phyloP scores from a whole-genome alignment of 2,329 filamentous ascomycete species.

The Talaromyces albobiverticillius region DNA sequence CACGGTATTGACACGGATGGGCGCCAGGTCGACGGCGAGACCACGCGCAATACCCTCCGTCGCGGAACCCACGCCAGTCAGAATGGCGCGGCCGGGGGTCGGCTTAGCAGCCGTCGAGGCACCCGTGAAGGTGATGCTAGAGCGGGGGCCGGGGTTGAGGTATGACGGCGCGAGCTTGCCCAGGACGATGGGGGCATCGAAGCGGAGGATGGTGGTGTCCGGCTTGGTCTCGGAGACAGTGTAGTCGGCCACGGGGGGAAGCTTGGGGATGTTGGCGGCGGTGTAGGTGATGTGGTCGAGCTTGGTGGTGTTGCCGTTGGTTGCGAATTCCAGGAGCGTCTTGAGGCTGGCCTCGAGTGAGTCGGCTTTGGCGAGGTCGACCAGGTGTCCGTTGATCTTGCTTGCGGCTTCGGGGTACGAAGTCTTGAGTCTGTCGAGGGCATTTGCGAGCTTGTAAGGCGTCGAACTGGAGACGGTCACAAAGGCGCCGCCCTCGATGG shows the following conservation, averaged over 20 bases:
- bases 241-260: constrained; percentile 26
- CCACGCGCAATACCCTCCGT: constrained; percentile 51
- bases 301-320: constrained; percentile 9
- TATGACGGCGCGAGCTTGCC: constrained; percentile 50
- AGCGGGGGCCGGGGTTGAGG: constrained; percentile 40
- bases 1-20: constrained; percentile 62
- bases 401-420: constrained; percentile 41
- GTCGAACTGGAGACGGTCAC: constrained; percentile 50
- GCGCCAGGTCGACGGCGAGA: constrained; percentile 62
- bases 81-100: constrained; percentile 24
- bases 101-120: constrained; percentile 45
- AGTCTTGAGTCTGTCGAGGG: constrained; percentile 39
- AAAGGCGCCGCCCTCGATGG: constrained; percentile 47
- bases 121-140: constrained; percentile 55
- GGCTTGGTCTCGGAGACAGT: constrained; percentile 19
- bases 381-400: constrained; percentile 44
- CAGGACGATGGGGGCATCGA: constrained; percentile 43
- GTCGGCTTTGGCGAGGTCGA: constrained; percentile 47
- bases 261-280: constrained; percentile 49
- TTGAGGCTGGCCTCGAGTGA: constrained; percentile 6
- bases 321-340: constrained; percentile 1
- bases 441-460: constrained; percentile 34
- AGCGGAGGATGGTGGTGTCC: constrained; percentile 31
- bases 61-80: constrained; percentile 27
- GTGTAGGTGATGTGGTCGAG: constrained; percentile 60